Evolutionary conservation across 768 basidiomycete genomes (phyloP).

Genomic region (Suillus weaverae): DNA sequence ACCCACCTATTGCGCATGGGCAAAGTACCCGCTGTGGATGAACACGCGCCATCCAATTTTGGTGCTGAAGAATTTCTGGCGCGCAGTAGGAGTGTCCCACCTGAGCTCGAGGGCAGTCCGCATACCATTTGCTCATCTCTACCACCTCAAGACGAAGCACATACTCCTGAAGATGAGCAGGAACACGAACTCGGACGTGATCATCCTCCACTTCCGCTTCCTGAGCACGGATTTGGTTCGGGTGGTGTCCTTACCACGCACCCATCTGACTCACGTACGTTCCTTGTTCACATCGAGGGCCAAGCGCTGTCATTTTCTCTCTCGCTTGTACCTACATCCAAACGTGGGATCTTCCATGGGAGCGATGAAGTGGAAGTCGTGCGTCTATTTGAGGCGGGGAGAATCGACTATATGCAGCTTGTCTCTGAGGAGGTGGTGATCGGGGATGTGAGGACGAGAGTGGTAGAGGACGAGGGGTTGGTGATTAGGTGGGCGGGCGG

Average conservation of each 20-base stretch:
- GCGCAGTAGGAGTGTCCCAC: slow-evolving; percentile 60
- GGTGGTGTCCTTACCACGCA: slow-evolving; percentile 61
- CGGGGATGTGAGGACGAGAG: slow-evolving; percentile 14
- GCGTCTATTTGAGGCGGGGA: slow-evolving; percentile 55
- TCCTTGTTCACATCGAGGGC: slow-evolving; percentile 64
- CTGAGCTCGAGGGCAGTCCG: slow-evolving; percentile 48
- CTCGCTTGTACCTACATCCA: slow-evolving; percentile 50
- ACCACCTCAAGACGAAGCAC: slow-evolving; percentile 17
- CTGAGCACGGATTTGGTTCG: slow-evolving; percentile 38
- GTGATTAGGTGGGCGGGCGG: slow-evolving; percentile 73
- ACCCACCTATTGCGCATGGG: slow-evolving; percentile 10
- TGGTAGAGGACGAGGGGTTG: slow-evolving; percentile 63
- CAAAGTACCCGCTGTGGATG: slow-evolving; percentile 14
- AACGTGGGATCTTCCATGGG: slow-evolving; percentile 28
- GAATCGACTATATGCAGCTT: slow-evolving; percentile 65
- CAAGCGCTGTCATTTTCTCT: slow-evolving; percentile 69
- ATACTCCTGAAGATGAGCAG: slow-evolving; percentile 30
- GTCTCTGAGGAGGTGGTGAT: slow-evolving; percentile 51
- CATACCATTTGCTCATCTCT: slow-evolving; percentile 23
- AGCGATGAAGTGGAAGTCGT: slow-evolving; percentile 55
- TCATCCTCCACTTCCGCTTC: slow-evolving; percentile 2
- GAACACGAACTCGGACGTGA: slow-evolving; percentile 21
- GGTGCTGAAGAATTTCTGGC: slow-evolving; percentile 32
- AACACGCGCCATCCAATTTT: slow-evolving; percentile 7
- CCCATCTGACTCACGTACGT: slow-evolving; percentile 58